Percentiles rank a stretch among this genome's conserved stretches.
Evolutionary conservation across 2,329 filamentous ascomycete species (phyloP).

Genomic region (Orbilia quercus): DNA sequence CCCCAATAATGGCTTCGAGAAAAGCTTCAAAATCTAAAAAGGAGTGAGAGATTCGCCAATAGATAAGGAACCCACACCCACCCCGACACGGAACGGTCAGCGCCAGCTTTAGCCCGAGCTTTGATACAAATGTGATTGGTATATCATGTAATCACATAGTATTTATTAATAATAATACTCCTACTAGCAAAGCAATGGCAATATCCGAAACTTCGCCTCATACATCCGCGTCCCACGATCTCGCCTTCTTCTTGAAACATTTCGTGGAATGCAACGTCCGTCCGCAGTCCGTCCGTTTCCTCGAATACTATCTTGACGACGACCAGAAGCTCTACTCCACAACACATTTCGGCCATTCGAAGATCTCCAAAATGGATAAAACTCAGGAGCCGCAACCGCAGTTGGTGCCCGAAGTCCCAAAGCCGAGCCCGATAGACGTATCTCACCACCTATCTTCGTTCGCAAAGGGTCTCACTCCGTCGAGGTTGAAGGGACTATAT

Average conservation of each 20-base stretch:
- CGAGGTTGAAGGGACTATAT: conserved; percentile 82
- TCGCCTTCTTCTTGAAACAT: conserved; percentile 50
- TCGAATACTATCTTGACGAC: conserved; percentile 25
- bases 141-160: conserved; percentile 16
- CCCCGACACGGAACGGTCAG: conserved; percentile 9
- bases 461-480: conserved; percentile 73
- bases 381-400: neutral
- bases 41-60: neutral
- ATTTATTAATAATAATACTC: conserved; percentile 12
- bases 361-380: conserved; percentile 30
- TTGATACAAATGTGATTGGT: conserved; percentile 25
- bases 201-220: conserved; percentile 24
- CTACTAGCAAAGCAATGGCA: conserved; percentile 12
- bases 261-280: conserved; percentile 51
- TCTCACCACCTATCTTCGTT: conserved; percentile 80
- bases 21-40: neutral
- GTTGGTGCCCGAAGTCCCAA: conserved; percentile 9
- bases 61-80: conserved; percentile 42
- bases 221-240: conserved; percentile 44
- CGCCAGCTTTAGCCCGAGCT: too few relatives aligned
- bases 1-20: too few relatives aligned
- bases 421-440: conserved; percentile 73
- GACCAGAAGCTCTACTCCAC: conserved; percentile 27
- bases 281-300: conserved; percentile 27
- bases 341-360: conserved; percentile 8